Evolutionary conservation across 1,284 basidiomycete genomes (phyloP).

Genomic region (Ceratobasidium sp.): DNA sequence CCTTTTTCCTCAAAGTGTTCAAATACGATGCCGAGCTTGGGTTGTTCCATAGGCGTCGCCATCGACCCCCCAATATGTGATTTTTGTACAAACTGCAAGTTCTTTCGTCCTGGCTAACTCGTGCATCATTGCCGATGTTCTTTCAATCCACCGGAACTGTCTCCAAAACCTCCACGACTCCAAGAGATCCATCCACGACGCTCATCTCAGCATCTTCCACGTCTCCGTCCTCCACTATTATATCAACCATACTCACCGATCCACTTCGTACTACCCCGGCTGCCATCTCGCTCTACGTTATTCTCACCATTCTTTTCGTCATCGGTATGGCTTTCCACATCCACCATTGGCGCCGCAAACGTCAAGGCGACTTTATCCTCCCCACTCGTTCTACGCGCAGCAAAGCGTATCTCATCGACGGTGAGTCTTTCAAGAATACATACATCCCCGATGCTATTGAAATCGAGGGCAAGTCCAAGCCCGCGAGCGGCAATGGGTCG

Average conservation of each 20-base stretch:
- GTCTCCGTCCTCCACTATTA: not conserved
- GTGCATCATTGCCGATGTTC: not conserved
- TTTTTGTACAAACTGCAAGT: not conserved
- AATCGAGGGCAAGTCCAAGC: not conserved
- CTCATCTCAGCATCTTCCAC: conserved; percentile 28
- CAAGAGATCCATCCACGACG: conserved; percentile 8
- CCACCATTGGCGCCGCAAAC: conserved; percentile 39
- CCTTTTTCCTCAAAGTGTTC: not conserved
- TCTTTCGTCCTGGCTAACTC: not conserved
- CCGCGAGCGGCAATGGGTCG: too few relatives aligned
- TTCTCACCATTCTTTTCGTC: conserved; percentile 15
- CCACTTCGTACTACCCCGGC: conserved; percentile 19
- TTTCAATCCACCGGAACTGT: not conserved
- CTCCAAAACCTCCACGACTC: not conserved
- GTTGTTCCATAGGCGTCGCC: not conserved
- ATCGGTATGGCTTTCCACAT: conserved; percentile 2
- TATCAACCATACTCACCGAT: conserved; percentile 1
- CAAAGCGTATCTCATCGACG: conserved; percentile 40
- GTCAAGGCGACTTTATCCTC: conserved; percentile 25
- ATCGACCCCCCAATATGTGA: conserved; percentile 20
- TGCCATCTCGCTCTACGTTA: conserved; percentile 29
- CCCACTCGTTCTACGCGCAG: conserved; percentile 18
- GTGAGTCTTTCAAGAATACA: not conserved
- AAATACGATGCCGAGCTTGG: not conserved
- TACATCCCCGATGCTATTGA: not conserved